phyloP scores from a whole-genome alignment of 768 basidiomycete genomes.

The Lanmaoa rubissima region DNA sequence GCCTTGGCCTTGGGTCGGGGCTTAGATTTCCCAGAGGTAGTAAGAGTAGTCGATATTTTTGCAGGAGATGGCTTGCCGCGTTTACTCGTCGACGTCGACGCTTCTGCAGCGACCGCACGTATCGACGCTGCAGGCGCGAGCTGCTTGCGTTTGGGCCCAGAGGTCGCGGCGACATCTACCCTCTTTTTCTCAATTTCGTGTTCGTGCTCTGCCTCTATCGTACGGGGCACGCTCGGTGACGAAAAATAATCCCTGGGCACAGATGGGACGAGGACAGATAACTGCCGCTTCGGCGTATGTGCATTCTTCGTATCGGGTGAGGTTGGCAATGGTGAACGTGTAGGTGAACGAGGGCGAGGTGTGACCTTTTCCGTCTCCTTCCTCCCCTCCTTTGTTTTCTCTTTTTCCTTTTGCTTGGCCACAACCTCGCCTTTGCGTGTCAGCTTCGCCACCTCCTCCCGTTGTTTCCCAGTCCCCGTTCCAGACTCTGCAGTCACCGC shows the following conservation, averaged over 20 bases:
- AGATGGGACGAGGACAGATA: conserved; percentile 32
- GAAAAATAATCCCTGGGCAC: conserved; percentile 27
- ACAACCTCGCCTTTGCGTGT: neutral
- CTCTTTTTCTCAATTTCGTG: neutral
- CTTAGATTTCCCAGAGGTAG: conserved; percentile 4
- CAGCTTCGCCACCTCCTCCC: neutral
- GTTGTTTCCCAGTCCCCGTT: neutral
- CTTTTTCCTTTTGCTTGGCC: conserved; percentile 1
- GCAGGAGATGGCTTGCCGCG: conserved; percentile 16
- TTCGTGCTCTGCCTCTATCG: neutral
- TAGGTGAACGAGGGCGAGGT: neutral
- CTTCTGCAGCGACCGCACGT: conserved; percentile 24
- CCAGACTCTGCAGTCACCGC: neutral
- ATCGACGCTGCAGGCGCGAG: conserved; percentile 21
- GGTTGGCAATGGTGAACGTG: conserved; percentile 8
- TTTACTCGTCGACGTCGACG: conserved; percentile 18
- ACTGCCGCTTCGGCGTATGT: conserved; percentile 17
- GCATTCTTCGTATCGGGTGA: conserved; percentile 1
- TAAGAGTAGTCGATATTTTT: conserved; percentile 2
- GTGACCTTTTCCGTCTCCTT: neutral
- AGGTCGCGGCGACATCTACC: neutral
- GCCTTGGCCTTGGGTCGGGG: neutral
- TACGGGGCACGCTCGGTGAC: conserved; percentile 5
- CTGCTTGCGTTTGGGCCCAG: neutral
- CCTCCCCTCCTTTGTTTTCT: neutral